Evolutionary conservation across 1,284 basidiomycete genomes (phyloP).

Genomic region (Malassezia restricta): DNA sequence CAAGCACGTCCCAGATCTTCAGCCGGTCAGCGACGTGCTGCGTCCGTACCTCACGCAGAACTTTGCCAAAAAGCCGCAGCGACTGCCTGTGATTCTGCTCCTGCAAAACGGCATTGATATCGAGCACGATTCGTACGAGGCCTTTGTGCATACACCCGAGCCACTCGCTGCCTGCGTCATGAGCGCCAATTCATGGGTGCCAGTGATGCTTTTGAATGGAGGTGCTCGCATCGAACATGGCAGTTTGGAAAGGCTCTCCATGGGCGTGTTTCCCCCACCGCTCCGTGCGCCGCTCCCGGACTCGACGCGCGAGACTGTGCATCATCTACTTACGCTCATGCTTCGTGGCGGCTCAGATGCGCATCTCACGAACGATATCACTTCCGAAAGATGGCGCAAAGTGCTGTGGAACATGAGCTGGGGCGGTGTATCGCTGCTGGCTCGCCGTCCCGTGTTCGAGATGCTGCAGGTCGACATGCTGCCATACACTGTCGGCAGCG

Average conservation of each 20-base stretch:
- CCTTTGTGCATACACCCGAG: constrained; percentile 47
- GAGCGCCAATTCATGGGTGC: constrained; percentile 49
- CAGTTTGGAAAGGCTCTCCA: constrained; percentile 35
- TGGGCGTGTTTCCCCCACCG: constrained; percentile 43
- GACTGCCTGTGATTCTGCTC: constrained; percentile 54
- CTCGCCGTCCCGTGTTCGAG: constrained; percentile 47
- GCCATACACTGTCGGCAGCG: constrained; percentile 45
- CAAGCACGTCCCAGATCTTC: constrained; percentile 62
- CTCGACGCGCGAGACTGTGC: background rate
- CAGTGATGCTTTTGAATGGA: constrained; percentile 41
- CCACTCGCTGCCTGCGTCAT: constrained; percentile 22
- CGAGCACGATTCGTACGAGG: constrained; percentile 57
- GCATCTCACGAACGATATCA: constrained; percentile 48
- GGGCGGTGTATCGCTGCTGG: constrained; percentile 47
- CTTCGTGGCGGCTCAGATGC: constrained; percentile 48
- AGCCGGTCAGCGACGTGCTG: constrained; percentile 54
- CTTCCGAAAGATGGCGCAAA: constrained; percentile 51
- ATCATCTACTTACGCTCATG: background rate
- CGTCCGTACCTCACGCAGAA: constrained; percentile 52
- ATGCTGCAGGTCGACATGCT: constrained; percentile 42
- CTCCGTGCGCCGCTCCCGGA: background rate
- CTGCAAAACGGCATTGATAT: constrained; percentile 68
- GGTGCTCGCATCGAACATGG: constrained; percentile 28
- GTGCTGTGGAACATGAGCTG: constrained; percentile 39
- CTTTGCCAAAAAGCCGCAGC: constrained; percentile 29